These are phyloP conservation scores for Furculomyces boomerangus DNA, from an alignment of 371 early-diverging fungal genomes.

Conservation along the genomic window DNA sequence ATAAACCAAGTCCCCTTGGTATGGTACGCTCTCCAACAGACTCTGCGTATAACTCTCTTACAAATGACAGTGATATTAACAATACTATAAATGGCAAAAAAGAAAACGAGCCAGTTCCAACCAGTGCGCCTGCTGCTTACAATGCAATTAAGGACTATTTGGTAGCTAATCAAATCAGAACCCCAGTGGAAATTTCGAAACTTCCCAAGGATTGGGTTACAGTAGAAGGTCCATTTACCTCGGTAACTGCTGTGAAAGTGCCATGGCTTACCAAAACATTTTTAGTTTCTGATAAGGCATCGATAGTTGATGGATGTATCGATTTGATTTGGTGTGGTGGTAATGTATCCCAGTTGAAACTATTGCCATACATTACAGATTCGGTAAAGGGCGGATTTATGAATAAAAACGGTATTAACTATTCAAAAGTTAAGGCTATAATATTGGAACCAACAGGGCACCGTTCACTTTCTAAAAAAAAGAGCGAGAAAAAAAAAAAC, in stretches of 20 bases:
- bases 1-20: not conserved
- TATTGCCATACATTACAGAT: constrained; percentile 17
- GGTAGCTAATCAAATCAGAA: not conserved
- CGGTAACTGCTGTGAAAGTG: constrained; percentile 32
- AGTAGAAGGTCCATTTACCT: constrained; percentile 26
- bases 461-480: not conserved
- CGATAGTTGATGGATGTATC: constrained; percentile 27
- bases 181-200: not conserved
- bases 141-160: not conserved
- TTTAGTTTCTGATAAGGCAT: constrained; percentile 23
- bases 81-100: not conserved
- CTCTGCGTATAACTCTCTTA: not conserved
- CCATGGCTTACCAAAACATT: constrained; percentile 32
- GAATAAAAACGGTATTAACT: constrained; percentile 21
- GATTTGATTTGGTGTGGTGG: constrained; percentile 25
- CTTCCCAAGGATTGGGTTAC: constrained; percentile 24
- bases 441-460: constrained; percentile 25
- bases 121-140: not conserved
- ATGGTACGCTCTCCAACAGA: not conserved
- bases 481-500: not conserved
- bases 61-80: not conserved
- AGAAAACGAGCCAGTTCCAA: not conserved
- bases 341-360: constrained; percentile 10
- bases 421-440: constrained; percentile 22
- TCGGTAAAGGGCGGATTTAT: constrained; percentile 14